These are phyloP conservation scores for Hypocreales sp. DNA, from an alignment of 2,329 filamentous ascomycete genomes.

Conservation along the genomic window DNA sequence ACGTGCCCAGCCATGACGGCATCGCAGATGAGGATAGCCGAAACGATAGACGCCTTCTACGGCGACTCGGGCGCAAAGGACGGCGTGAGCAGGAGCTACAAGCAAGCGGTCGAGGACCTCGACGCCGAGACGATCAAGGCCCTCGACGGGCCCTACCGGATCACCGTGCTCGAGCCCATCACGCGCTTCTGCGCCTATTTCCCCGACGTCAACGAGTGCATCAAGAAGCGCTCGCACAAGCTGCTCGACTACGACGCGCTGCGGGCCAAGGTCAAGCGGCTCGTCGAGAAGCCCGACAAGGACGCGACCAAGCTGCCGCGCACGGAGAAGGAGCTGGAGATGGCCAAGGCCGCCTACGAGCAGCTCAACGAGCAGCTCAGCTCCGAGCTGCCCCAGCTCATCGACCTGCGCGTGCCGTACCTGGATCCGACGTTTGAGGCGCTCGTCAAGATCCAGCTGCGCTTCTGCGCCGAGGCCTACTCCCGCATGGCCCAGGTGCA, in stretches of 20 bases:
- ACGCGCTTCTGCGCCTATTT: slow-evolving; percentile 96
- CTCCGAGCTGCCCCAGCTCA: slow-evolving; percentile 83
- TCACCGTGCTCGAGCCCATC: slow-evolving; percentile 91
- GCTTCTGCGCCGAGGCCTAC: slow-evolving; percentile 97
- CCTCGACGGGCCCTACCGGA: slow-evolving; percentile 85
- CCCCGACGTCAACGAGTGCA: slow-evolving; percentile 96
- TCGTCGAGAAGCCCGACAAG: slow-evolving; percentile 97
- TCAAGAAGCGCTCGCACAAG: slow-evolving; percentile 98
- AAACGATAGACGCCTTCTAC: slow-evolving; percentile 99
- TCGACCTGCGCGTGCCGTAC: slow-evolving; percentile 92
- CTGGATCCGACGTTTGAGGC: slow-evolving; percentile 95
- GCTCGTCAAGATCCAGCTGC: slow-evolving; percentile 92
- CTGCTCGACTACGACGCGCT: slow-evolving; percentile 95
- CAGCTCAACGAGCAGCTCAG: slow-evolving; percentile 94
- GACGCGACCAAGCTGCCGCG: slow-evolving; percentile 92
- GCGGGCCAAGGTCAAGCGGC: slow-evolving; percentile 89
- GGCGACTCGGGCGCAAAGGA: slow-evolving; percentile 90
- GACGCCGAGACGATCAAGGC: slow-evolving; percentile 98
- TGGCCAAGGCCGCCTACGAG: slow-evolving; percentile 87
- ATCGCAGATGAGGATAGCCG: slow-evolving; percentile 97
- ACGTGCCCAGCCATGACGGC: slow-evolving; percentile 76
- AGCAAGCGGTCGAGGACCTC: slow-evolving; percentile 93
- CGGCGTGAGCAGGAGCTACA: slow-evolving; percentile 92
- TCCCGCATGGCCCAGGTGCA: slow-evolving; percentile 97
- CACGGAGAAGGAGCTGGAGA: slow-evolving; percentile 90